Evolutionary conservation across 2,329 filamentous ascomycete genomes (phyloP).

Genomic region (Hymenoscyphus scutula): DNA sequence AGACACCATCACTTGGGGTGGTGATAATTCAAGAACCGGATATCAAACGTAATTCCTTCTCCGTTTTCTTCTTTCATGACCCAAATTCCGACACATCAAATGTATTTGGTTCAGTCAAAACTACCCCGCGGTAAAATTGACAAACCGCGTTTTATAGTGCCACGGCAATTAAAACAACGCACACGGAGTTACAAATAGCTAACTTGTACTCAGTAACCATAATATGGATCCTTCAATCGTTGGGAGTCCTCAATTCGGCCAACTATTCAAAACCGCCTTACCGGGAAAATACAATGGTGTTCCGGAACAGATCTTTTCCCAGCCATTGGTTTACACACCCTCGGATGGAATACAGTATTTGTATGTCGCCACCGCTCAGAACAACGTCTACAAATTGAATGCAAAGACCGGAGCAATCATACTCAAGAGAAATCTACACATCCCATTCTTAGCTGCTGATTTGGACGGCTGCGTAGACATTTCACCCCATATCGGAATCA

Average conservation of each 20-base stretch:
- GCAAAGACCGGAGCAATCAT: constrained; percentile 53
- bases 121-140: background rate
- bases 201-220: constrained; percentile 44
- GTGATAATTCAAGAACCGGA: constrained; percentile 52
- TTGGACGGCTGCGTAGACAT: constrained; percentile 46
- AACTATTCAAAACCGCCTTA: constrained; percentile 51
- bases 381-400: constrained; percentile 56
- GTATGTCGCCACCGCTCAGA: constrained; percentile 56
- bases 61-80: background rate
- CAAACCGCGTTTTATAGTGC: background rate
- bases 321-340: constrained; percentile 51
- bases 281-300: constrained; percentile 51
- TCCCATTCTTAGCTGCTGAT: constrained; percentile 47
- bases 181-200: background rate
- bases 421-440: constrained; percentile 46
- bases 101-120: no score
- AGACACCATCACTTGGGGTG: constrained; percentile 55
- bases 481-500: constrained; percentile 47
- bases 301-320: constrained; percentile 51
- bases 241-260: constrained; percentile 52
- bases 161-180: background rate
- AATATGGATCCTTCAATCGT: constrained; percentile 62
- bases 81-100: no score
- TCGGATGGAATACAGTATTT: constrained; percentile 48
- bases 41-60: constrained; percentile 49